Base-by-base conservation (phyloP, 2,329 filamentous ascomycete species). In the Cladosporium sp. region DNA sequence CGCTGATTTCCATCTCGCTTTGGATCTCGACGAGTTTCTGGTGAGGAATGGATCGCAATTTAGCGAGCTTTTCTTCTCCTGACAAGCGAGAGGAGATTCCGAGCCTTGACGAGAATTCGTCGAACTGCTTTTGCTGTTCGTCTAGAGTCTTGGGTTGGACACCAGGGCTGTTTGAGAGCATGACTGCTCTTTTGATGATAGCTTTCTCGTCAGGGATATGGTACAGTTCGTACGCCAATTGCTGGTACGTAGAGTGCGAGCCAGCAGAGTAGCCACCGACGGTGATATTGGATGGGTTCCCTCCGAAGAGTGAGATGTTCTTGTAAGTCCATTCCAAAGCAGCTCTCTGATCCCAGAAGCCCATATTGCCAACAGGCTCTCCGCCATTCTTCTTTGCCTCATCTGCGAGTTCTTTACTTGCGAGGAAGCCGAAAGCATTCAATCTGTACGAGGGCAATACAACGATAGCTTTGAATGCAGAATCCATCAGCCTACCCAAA, bases 191-290 rank as follows among this genome's bases (percentile, higher is more conserved):
- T 50, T 73, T 74, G 48, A 82, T 72, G 37, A 82, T 66, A 0
- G 70, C 62, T 40, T 76, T 70, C 3, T 68, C 61, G 8, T 69
- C 67, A 0, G 76, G 70, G 7, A 68, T 63, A 15, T 75, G 69
- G 47, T 71, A 73, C 7, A 82, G 68, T 57, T 83, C 80, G 55
- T 81, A 77, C 8, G 77, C 73, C 2, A 82, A 63, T 61, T 82
- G 80, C 49, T 82, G 73, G 58, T 81, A 82, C 2, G 74, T 71
- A 2, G 76, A 79, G 58, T 82, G 77, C 2, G 77, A 70, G 1
- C 79, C 78, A 1, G 80, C 80, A 3, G 77, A 80, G 56, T 82
- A 82, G 2, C 79, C 79, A 2, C 66, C 73, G 17, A 81, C 67
- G 0, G 78, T 80, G 48, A 81, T 77, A 48, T 78, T 76, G 2